Base-by-base conservation (phyloP, 2,329 filamentous ascomycete genomes). In the Clonostachys solani region DNA sequence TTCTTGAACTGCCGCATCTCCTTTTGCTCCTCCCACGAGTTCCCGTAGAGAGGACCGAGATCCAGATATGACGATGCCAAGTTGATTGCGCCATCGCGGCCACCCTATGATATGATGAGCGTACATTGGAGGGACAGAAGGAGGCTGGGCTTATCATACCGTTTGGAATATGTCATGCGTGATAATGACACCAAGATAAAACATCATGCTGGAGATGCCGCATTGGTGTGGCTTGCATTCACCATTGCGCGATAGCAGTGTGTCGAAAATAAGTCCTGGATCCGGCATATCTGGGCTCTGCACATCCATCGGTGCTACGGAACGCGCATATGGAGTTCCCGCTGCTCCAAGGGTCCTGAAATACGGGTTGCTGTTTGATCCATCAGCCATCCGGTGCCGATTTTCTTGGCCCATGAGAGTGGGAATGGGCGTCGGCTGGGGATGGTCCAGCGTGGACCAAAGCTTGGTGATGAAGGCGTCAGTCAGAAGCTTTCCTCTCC, bases 11-110 rank as follows among this genome's bases (percentile, higher is more conserved):
- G 87, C 43, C 86, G 73, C 64, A 90, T 80, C 1, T 69, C 69
- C 54, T 87, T 75, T 55, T 87, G 84, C 60, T 86, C 81, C 13
- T 75, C 72, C 59, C 84, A 78, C 52, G 81, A 85, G 58, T 80
- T 81, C 43, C 86, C 86, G 52, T 90, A 90, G 1, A 90, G 69
- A 2, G 85, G 86, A 0, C 84, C 80, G 2, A 90, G 71, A 52
- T 89, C 86, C 5, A 90, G 73, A 55, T 89, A 90, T 0, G 83
- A 84, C 0, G 85, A 89, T 0, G 84, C 86, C 60, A 86, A 80
- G 56, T 81, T 83, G 48, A 74, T 73, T 58, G 72, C 80, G 12
- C 45, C 40, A 18, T 58, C 3, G 51, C 59, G 43, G 35, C 74
- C 72, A 52, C 89, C 79, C 9, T 63, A 60, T 46, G 78, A 69